Conservation (phyloP, 139 green algal species). For the Spirogloea muscicola region DNA sequence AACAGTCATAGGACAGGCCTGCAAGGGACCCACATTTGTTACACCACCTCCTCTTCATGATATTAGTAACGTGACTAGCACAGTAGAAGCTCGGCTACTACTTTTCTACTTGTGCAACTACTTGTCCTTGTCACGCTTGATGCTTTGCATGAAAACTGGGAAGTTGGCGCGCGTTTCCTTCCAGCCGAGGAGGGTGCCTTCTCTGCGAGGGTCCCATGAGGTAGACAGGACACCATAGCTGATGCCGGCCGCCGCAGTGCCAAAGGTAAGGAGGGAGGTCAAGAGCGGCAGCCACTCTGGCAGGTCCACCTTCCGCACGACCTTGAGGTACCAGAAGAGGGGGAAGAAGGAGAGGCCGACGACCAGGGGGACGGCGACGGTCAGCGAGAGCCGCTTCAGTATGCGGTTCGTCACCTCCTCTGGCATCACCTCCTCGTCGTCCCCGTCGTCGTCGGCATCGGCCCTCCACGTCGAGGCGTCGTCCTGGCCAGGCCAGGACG, state of each 20-base stretch:
- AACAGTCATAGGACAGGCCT: too few species aligned
- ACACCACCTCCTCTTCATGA: too few species aligned
- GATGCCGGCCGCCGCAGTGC: conserved; percentile 35
- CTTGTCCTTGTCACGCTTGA: conserved; percentile 38
- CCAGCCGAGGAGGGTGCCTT: conserved; percentile 32
- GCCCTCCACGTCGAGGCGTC: too few species aligned
- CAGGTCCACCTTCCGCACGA: conserved; percentile 47
- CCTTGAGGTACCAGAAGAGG: conserved; percentile 50
- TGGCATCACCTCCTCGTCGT: conserved; percentile 36
- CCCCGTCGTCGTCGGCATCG: too few species aligned
- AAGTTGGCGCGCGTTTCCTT: conserved; percentile 37
- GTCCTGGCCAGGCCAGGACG: too few species aligned
- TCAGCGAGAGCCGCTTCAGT: conserved; percentile 30
- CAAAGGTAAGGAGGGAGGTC: conserved; percentile 24
- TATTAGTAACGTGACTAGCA: too few species aligned
- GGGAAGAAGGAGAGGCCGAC: conserved; percentile 46
- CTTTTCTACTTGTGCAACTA: too few species aligned
- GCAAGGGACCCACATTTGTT: too few species aligned
- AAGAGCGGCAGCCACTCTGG: conserved; percentile 42
- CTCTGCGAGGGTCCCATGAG: conserved; percentile 36
- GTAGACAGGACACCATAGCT: conserved; percentile 45
- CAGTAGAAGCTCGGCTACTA: too few species aligned
- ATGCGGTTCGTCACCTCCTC: conserved; percentile 50
- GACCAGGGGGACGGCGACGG: conserved; percentile 36
- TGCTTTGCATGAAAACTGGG: conserved; percentile 23